Conservation (phyloP, 2,329 filamentous ascomycete species). For the Paracoccidioides lutzii region DNA sequence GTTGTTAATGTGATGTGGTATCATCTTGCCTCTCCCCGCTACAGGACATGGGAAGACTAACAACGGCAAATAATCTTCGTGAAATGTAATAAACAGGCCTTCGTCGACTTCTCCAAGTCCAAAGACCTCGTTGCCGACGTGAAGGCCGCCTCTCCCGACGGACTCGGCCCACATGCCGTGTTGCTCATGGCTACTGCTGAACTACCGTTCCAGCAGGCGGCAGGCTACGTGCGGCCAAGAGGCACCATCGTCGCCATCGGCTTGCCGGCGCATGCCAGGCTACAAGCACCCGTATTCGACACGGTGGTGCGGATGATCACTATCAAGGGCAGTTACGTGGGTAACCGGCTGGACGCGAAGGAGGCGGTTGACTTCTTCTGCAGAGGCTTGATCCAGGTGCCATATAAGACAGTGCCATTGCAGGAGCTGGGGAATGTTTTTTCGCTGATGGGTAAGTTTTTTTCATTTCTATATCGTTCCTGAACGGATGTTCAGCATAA, state of each 20-base stretch:
- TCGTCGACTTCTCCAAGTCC: constrained; percentile 66
- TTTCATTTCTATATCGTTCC: neutral
- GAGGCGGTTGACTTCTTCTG: constrained; percentile 87
- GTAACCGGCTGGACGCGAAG: constrained; percentile 73
- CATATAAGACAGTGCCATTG: constrained; percentile 73
- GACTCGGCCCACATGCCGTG: constrained; percentile 75
- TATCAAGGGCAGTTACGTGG: constrained; percentile 89
- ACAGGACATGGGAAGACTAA: too few relatives aligned
- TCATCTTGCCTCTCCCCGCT: too few relatives aligned
- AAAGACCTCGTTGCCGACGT: constrained; percentile 75
- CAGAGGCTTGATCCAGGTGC: constrained; percentile 70
- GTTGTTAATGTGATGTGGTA: too few relatives aligned
- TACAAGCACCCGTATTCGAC: constrained; percentile 77
- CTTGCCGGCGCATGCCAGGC: constrained; percentile 64
- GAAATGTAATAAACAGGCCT: too few relatives aligned
- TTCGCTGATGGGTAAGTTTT: constrained; percentile 47
- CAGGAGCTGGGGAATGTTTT: constrained; percentile 71
- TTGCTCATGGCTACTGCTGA: constrained; percentile 75
- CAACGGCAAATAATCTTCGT: too few relatives aligned
- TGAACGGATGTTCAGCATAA: too few relatives aligned
- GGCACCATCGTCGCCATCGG: constrained; percentile 83
- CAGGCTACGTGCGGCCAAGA: constrained; percentile 69
- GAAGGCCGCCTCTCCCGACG: constrained; percentile 64
- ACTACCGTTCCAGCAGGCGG: constrained; percentile 91
- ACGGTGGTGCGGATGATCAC: constrained; percentile 80